Evolutionary conservation across 1,284 basidiomycete genomes (phyloP).

Genomic region (Trametes polyzona): DNA sequence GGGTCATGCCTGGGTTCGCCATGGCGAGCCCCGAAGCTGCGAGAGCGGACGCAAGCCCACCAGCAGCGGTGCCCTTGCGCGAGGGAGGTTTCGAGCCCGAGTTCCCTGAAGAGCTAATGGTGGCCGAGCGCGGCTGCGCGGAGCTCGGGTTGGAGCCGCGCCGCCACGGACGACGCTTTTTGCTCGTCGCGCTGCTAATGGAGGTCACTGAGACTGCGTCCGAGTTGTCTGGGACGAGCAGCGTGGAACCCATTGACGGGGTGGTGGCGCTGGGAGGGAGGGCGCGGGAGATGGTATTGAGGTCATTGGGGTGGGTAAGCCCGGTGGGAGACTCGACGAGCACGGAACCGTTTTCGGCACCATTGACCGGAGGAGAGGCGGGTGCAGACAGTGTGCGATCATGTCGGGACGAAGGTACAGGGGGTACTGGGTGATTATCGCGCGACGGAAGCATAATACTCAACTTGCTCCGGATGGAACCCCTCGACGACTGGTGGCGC

Average conservation of each 20-base stretch:
- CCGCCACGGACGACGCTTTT: conserved; percentile 39
- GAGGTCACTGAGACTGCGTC: conserved; percentile 47
- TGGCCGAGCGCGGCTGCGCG: conserved; percentile 23
- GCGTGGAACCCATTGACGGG: conserved; percentile 27
- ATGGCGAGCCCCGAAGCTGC: conserved; percentile 70
- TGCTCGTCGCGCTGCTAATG: conserved; percentile 39
- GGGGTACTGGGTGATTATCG: conserved; percentile 7
- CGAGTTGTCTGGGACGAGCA: conserved; percentile 39
- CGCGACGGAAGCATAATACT: conserved; percentile 30
- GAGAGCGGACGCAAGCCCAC: conserved; percentile 64
- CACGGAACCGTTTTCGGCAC: conserved; percentile 35
- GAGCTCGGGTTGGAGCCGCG: conserved; percentile 27
- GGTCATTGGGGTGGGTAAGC: conserved; percentile 31
- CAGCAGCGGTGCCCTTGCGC: conserved; percentile 32
- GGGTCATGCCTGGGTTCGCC: conserved; percentile 56
- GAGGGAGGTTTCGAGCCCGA: conserved; percentile 15
- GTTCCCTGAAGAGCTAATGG: conserved; percentile 5
- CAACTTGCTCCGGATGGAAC: conserved; percentile 32
- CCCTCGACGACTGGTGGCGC: conserved; percentile 28
- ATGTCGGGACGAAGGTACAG: conserved; percentile 24
- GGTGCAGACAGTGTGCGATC: conserved; percentile 33
- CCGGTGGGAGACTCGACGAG: conserved; percentile 57
- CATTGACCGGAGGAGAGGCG: conserved; percentile 25
- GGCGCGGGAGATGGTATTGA: conserved; percentile 27
- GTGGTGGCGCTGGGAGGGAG: conserved; percentile 29